Conservation (phyloP, 208 protist genomes). For the Leishmania amazonensis region DNA sequence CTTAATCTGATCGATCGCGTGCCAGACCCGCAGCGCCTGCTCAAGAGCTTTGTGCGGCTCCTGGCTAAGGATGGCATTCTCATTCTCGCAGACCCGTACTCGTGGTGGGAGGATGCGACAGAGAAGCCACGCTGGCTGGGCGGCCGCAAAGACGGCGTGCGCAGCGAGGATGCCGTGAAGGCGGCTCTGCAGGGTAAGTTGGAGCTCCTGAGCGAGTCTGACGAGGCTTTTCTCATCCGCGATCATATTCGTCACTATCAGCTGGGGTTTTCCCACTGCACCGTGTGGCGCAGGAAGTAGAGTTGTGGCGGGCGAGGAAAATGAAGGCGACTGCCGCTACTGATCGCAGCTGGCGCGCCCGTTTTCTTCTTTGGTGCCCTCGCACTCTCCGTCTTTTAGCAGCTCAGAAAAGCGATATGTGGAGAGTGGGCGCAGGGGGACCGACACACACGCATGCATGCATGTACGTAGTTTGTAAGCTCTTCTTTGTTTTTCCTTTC, state of each 20-base stretch:
- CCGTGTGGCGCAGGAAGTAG: slow-evolving; percentile 60
- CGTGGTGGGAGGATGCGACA: slow-evolving; percentile 80
- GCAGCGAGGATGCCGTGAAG: slow-evolving; percentile 70
- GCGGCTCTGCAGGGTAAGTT: slow-evolving; percentile 60
- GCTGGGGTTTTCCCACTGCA: slow-evolving; percentile 84
- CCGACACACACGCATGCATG: neutral
- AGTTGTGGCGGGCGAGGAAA: neutral
- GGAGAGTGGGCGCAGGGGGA: neutral
- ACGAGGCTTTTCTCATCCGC: slow-evolving; percentile 91
- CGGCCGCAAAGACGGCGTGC: slow-evolving; percentile 41
- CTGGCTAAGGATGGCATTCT: slow-evolving; percentile 68
- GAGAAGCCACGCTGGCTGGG: slow-evolving; percentile 72
- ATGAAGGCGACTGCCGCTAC: neutral
- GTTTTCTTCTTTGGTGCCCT: neutral
- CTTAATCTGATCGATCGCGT: slow-evolving; percentile 87
- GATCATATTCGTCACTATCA: slow-evolving; percentile 89
- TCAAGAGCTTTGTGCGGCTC: slow-evolving; percentile 48
- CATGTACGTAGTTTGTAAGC: neutral
- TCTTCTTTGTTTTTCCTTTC: no score
- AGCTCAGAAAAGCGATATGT: neutral
- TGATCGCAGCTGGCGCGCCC: neutral
- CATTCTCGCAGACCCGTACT: slow-evolving; percentile 86
- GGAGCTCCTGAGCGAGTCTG: slow-evolving; percentile 68
- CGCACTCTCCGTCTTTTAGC: neutral
- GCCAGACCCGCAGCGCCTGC: slow-evolving; percentile 61